Conservation (phyloP, 2,329 filamentous ascomycete species). For the Coleophoma eucalyptorum region DNA sequence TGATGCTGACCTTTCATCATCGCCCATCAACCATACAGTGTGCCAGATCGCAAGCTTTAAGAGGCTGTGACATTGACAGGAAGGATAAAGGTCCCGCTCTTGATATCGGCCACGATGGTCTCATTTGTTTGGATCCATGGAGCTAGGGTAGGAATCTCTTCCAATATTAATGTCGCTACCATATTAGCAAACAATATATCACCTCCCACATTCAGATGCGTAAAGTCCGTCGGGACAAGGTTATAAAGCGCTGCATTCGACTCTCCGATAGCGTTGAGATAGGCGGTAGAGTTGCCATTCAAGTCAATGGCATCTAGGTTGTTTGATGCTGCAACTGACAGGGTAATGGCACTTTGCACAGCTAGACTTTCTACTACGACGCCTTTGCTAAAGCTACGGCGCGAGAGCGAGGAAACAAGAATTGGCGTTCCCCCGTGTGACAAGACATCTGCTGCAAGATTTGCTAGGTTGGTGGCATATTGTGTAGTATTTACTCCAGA, state of each 20-base stretch:
- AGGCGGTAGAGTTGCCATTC: conserved; percentile 37
- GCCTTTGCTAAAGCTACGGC: conserved; percentile 33
- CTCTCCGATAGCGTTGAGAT: conserved; percentile 42
- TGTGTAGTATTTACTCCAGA: conserved; percentile 32
- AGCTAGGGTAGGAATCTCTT: conserved; percentile 1
- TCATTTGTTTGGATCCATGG: conserved; percentile 5
- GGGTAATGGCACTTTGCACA: conserved; percentile 33
- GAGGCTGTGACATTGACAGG: neutral
- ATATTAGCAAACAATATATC: conserved; percentile 42
- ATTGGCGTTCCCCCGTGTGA: conserved; percentile 32
- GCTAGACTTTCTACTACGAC: conserved; percentile 37
- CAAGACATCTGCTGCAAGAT: conserved; percentile 25
- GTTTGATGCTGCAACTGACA: conserved; percentile 32
- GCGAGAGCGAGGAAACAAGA: conserved; percentile 41
- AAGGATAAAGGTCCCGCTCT: conserved; percentile 8
- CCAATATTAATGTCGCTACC: conserved; percentile 34
- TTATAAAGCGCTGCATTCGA: conserved; percentile 38
- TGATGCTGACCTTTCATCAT: no score
- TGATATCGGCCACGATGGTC: conserved; percentile 10
- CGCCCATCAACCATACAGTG: no score
- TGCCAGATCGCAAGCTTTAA: no score
- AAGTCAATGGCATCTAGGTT: conserved; percentile 35
- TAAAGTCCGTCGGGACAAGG: conserved; percentile 38
- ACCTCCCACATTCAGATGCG: conserved; percentile 42
- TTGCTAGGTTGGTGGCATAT: conserved; percentile 39